Evolutionary conservation across 176 grass and related monocot genomes (phyloP), one percentile per base, ranked within the genome.

Genomic region (Carex kokanica): DNA sequence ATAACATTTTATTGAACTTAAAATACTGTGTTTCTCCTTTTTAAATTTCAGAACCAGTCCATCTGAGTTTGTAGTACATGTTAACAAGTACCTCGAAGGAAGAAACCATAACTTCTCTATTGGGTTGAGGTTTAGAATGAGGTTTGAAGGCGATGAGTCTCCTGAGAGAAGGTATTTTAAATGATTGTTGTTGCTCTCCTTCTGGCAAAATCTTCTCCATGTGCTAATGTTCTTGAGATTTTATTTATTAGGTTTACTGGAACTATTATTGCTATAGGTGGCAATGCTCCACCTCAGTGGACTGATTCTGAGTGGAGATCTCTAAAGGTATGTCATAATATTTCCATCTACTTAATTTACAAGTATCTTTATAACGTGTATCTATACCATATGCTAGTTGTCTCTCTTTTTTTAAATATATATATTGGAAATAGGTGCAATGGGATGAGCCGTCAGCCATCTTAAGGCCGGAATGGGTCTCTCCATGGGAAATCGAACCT

Each of bases 111-210:
- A 91, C 29, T 87, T 93, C 17, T 88, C 89, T 24, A 86, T 95
- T 87, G 96, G 96, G 34, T 93, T 91, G 96, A 93, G 96, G 65
- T 98, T 98, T 79, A 90, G 85, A 82, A 98, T 98, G 96, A 91
- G 71, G 87, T 98, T 98, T 93, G 96, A 98, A 89, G 96, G 96
- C 2, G 93, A 95, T 47, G 96, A 98, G 74, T 62, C 91, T 77
- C 93, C 91, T 83, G 96, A 95, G 85, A 90, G 84, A 93, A 98
- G 90, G 96, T 95, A 84, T 43, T 38, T 51, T 74, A 74, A 86
- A 40, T 18, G 5, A 52, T 32, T 81, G 14, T 66, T 29, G 23
- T 77, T n/a, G 16, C 20, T 43, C 21, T 74, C 18, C 8, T 18
- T 70, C 32, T 84, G 21, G 18, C 83, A 83, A 85, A 58, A 17